Evolutionary conservation across 2,329 filamentous ascomycete genomes (phyloP).

Genomic region (Pseudogymnoascus sp.): DNA sequence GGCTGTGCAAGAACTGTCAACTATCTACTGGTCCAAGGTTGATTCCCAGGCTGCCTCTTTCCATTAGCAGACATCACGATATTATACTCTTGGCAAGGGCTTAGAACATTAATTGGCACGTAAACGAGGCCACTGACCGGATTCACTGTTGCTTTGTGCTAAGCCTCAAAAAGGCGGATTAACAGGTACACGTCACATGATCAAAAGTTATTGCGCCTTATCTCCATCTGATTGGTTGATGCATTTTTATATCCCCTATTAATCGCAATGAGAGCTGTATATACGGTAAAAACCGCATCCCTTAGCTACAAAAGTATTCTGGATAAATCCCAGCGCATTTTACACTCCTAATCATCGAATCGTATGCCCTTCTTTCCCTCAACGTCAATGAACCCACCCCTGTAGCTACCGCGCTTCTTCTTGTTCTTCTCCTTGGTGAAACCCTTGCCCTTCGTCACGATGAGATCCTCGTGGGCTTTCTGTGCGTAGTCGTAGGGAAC

Average conservation of each 20-base stretch:
- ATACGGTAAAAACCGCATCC: background rate
- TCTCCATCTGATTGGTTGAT: background rate
- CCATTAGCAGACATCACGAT: background rate
- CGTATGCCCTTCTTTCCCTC: conserved; percentile 77
- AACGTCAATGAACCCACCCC: conserved; percentile 81
- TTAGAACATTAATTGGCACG: background rate
- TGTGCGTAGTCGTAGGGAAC: conserved; percentile 81
- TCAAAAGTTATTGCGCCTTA: background rate
- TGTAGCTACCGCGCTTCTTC: conserved; percentile 85
- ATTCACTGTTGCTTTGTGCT: background rate
- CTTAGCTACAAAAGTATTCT: background rate
- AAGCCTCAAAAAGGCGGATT: background rate
- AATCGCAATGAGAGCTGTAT: background rate
- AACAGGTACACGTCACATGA: background rate
- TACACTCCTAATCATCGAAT: conserved; percentile 66
- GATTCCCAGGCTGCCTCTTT: background rate
- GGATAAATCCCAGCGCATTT: conserved; percentile 1
- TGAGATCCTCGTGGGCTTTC: conserved; percentile 77
- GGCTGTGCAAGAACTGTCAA: background rate
- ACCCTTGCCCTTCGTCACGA: conserved; percentile 86
- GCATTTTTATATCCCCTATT: conserved; percentile 2
- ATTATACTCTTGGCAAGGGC: background rate
- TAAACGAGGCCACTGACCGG: background rate
- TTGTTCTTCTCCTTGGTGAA: conserved; percentile 99
- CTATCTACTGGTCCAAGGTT: conserved; percentile 2